A percentile compares a stretch with the other conserved stretches of the same genome.
phyloP scores from a whole-genome alignment of 192 early-diverging fungal genomes.

The Dissophora ornata region DNA sequence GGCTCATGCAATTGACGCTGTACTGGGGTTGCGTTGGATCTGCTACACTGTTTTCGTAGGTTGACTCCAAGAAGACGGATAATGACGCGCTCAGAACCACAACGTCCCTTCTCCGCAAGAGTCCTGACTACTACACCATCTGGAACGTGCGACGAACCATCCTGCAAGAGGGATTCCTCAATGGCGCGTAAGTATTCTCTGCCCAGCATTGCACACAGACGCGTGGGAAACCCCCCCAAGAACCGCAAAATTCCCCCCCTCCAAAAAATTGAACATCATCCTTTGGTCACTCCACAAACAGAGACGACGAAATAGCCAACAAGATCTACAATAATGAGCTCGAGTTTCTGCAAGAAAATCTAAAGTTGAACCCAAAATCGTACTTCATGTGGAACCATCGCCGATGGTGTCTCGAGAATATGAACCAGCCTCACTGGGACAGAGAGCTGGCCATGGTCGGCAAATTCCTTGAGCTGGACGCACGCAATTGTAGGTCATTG shows the following conservation, averaged over 20 bases:
- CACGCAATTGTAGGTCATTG: constrained; percentile 86
- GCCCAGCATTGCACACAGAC: too few species aligned
- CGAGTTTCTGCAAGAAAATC: constrained; percentile 75
- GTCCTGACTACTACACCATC: constrained; percentile 93
- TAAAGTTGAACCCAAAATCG: constrained; percentile 88
- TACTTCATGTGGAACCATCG: constrained; percentile 99
- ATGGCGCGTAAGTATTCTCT: constrained; percentile 51
- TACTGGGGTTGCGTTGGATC: neutral
- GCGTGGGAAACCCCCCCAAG: too few species aligned
- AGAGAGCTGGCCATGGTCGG: constrained; percentile 80
- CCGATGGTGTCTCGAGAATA: constrained; percentile 84
- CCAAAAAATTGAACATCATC: too few species aligned
- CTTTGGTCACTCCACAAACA: neutral
- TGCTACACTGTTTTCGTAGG: constrained; percentile 18
- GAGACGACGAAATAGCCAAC: constrained; percentile 54
- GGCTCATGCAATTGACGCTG: too few species aligned
- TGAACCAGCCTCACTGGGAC: constrained; percentile 83
- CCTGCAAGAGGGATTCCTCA: constrained; percentile 62
- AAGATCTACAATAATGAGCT: constrained; percentile 73
- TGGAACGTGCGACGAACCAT: constrained; percentile 94
- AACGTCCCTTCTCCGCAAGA: constrained; percentile 76
- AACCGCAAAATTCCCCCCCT: too few species aligned
- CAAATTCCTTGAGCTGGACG: constrained; percentile 87
- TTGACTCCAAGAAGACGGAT: constrained; percentile 49
- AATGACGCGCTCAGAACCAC: constrained; percentile 72